phyloP scores from a whole-genome alignment of 495 filamentous ascomycete species.

The Parathielavia hyrcaniae region DNA sequence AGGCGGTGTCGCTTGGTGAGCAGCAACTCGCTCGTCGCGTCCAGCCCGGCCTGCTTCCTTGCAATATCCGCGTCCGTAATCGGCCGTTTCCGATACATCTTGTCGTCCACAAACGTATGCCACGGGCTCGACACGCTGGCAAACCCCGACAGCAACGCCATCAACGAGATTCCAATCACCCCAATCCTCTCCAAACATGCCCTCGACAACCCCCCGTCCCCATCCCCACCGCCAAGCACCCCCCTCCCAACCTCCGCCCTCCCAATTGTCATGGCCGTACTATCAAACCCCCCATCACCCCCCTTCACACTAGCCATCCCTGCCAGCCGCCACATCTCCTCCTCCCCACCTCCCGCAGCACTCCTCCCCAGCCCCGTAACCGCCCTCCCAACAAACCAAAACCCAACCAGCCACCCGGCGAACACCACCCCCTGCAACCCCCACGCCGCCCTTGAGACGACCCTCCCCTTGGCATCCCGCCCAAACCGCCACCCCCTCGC shows the following conservation, averaged over 20 bases:
- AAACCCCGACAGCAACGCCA: conserved; percentile 77
- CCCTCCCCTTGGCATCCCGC: conserved; percentile 42
- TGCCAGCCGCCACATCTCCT: conserved; percentile 5
- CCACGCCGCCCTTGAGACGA: conserved; percentile 48
- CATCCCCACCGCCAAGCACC: conserved; percentile 24
- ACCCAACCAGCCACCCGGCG: conserved; percentile 55
- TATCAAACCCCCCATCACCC: conserved; percentile 19
- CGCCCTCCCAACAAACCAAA: conserved; percentile 67
- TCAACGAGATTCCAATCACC: conserved; percentile 72
- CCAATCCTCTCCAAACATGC: conserved; percentile 73
- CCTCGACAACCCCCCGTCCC: conserved; percentile 53
- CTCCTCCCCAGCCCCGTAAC: conserved; percentile 49
- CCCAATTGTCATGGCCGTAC: conserved; percentile 27
- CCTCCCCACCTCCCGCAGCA: conserved; percentile 1
- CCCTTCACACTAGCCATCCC: conserved; percentile 7
- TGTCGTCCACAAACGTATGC: conserved; percentile 65
- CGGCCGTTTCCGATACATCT: conserved; percentile 37
- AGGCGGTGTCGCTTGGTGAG: conserved; percentile 60
- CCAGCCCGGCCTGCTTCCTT: conserved; percentile 65
- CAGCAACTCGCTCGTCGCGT: conserved; percentile 71
- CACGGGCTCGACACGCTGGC: conserved; percentile 73
- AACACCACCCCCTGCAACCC: conserved; percentile 53
- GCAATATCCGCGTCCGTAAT: conserved; percentile 64
- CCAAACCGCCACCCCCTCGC: conserved; percentile 51
- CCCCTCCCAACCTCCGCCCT: conserved; percentile 21